A percentile compares a stretch with the other conserved stretches of the same genome.
These are phyloP conservation scores for Neospermospora avenae DNA, from an alignment of 2,329 filamentous ascomycete genomes.

Conservation along the genomic window DNA sequence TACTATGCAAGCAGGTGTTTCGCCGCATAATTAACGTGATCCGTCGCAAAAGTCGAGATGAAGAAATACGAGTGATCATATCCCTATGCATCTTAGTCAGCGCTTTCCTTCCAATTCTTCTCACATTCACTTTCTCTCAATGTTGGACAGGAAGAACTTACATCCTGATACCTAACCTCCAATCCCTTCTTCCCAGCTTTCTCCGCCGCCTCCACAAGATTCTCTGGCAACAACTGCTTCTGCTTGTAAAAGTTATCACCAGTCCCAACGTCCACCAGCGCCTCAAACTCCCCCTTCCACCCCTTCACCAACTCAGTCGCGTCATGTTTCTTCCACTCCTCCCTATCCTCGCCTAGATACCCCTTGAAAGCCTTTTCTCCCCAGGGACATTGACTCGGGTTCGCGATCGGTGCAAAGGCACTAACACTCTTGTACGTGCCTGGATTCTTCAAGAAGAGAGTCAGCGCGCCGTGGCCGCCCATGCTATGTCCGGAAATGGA, in stretches of 20 bases:
- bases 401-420: conserved; percentile 86
- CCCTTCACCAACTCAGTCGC: conserved; percentile 82
- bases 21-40: conserved; percentile 88
- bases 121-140: not conserved
- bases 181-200: conserved; percentile 71
- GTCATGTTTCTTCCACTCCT: conserved; percentile 85
- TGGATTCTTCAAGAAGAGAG: conserved; percentile 87
- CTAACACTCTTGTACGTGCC: conserved; percentile 85
- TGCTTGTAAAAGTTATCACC: conserved; percentile 97
- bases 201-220: conserved; percentile 77
- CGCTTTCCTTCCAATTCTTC: not conserved
- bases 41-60: conserved; percentile 84
- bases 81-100: conserved; percentile 45
- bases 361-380: conserved; percentile 92
- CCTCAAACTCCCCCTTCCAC: conserved; percentile 68
- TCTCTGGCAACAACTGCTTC: conserved; percentile 88
- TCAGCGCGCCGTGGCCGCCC: conserved; percentile 94
- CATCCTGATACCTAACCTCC: conserved; percentile 76
- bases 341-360: conserved; percentile 76
- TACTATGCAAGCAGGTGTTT: conserved; percentile 70
- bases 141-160: conserved; percentile 36
- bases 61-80: conserved; percentile 99
- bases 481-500: conserved; percentile 94
- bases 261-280: conserved; percentile 88
- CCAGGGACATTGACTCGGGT: conserved; percentile 85